Conservation (phyloP, 345 rosid genomes). For the Camelina neglecta region DNA sequence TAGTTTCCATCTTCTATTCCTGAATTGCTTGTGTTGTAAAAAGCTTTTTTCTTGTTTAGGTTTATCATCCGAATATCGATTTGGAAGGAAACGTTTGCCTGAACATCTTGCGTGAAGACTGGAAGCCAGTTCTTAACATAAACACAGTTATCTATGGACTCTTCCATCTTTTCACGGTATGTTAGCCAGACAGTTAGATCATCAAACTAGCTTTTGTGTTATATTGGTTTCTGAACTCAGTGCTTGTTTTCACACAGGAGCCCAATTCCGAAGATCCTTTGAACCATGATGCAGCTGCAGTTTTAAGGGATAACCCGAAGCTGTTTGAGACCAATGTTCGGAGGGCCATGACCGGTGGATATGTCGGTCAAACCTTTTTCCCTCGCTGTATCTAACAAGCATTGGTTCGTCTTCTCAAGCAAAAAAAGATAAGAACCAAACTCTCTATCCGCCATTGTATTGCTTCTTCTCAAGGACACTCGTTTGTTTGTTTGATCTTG, state of each 20-base stretch:
- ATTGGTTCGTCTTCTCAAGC: slow-evolving; percentile 37
- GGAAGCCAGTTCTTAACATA: slow-evolving; percentile 98
- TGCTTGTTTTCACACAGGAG: slow-evolving; percentile 54
- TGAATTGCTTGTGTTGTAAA: neutral
- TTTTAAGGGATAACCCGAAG: slow-evolving; percentile 84
- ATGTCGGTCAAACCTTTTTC: slow-evolving; percentile 76
- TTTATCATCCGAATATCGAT: slow-evolving; percentile 97
- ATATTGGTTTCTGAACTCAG: neutral
- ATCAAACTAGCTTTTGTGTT: slow-evolving; percentile 5
- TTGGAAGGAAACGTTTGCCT: slow-evolving; percentile 98
- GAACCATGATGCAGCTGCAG: slow-evolving; percentile 89
- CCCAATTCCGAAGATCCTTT: slow-evolving; percentile 96
- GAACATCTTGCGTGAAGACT: slow-evolving; percentile 92
- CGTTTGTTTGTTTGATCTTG: slow-evolving; percentile 43
- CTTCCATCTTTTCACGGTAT: slow-evolving; percentile 93
- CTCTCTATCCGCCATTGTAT: slow-evolving; percentile 35
- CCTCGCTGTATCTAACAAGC: slow-evolving; percentile 62
- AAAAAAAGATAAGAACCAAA: slow-evolving; percentile 27
- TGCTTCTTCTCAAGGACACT: slow-evolving; percentile 13
- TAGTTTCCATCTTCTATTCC: neutral
- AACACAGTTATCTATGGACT: slow-evolving; percentile 91
- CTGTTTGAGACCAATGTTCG: slow-evolving; percentile 72
- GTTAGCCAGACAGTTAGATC: neutral
- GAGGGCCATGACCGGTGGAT: slow-evolving; percentile 83
- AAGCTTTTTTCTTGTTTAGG: slow-evolving; percentile 49